Evolutionary conservation across 768 basidiomycete species (phyloP).

Genomic region (Coprinopsis cinerea): DNA sequence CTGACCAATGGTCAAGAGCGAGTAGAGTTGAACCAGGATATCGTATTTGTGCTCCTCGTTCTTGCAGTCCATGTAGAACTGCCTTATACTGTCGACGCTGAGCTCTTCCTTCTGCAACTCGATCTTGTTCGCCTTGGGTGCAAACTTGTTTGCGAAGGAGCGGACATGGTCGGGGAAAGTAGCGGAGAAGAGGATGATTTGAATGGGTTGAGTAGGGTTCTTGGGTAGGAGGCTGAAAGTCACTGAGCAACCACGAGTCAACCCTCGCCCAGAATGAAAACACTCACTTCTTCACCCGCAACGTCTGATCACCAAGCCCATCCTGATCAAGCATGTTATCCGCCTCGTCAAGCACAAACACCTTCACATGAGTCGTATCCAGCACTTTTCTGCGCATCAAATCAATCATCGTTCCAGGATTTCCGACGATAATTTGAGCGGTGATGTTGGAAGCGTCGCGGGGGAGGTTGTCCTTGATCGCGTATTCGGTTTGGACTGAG

Average conservation of each 20-base stretch:
- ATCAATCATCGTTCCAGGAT: constrained; percentile 92
- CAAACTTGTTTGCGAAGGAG: constrained; percentile 86
- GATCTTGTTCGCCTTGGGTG: constrained; percentile 94
- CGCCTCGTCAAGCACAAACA: constrained; percentile 96
- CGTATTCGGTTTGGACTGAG: constrained; percentile 87
- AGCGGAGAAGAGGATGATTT: constrained; percentile 96
- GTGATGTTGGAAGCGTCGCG: constrained; percentile 61
- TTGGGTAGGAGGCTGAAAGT: constrained; percentile 52
- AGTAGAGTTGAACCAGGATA: constrained; percentile 85
- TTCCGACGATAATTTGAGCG: constrained; percentile 92
- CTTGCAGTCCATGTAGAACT: constrained; percentile 97
- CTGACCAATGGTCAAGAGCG: constrained; percentile 90
- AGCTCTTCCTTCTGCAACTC: constrained; percentile 92
- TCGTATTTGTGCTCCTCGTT: constrained; percentile 94
- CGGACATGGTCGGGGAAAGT: constrained; percentile 96
- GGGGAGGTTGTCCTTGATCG: constrained; percentile 84
- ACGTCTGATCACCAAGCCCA: constrained; percentile 88
- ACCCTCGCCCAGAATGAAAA: neutral
- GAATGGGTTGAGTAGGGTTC: constrained; percentile 36
- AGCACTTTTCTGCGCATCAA: constrained; percentile 68
- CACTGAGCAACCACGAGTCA: neutral
- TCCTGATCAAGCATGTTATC: constrained; percentile 98
- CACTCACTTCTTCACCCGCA: constrained; percentile 87
- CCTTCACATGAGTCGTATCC: constrained; percentile 75
- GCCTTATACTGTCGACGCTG: constrained; percentile 88